Conservation (phyloP, 1,284 basidiomycete species). For the Sporisorium scitamineum region DNA sequence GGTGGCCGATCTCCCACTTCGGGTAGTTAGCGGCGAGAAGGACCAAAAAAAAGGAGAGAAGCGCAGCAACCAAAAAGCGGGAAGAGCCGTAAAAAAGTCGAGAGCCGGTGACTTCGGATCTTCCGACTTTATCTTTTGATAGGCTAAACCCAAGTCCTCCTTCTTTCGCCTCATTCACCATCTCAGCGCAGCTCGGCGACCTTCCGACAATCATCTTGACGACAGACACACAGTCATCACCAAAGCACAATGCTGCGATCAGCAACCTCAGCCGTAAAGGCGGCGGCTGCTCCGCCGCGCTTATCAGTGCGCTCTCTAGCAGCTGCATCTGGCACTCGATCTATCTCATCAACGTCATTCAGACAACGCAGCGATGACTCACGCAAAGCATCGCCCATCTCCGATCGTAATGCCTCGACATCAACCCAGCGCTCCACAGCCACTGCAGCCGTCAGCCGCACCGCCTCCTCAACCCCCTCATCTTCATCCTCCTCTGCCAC, state of each 20-base stretch:
- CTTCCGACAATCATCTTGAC: not conserved
- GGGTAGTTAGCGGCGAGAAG: not conserved
- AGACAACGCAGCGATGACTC: slow-evolving; percentile 30
- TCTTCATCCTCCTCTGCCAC: slow-evolving; percentile 6
- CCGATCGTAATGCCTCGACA: not conserved
- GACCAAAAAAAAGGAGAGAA: not conserved
- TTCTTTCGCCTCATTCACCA: not conserved
- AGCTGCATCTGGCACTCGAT: slow-evolving; percentile 6
- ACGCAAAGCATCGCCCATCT: not conserved
- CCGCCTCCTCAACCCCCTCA: slow-evolving; percentile 2
- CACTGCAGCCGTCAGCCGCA: not conserved
- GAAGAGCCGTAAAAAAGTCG: not conserved
- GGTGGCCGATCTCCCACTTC: not conserved
- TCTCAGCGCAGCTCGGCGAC: not conserved
- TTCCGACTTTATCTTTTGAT: not conserved
- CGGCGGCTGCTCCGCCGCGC: slow-evolving; percentile 12
- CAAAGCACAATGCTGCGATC: slow-evolving; percentile 28
- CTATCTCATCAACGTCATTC: slow-evolving; percentile 11
- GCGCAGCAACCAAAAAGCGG: not conserved
- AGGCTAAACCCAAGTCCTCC: not conserved
- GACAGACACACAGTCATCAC: not conserved
- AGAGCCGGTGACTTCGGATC: not conserved
- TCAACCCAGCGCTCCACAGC: not conserved
- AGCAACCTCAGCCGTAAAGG: slow-evolving; percentile 14
- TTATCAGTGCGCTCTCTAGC: not conserved